phyloP scores from a whole-genome alignment of 2,329 filamentous ascomycete genomes.

The Lecanicillium sp. region DNA sequence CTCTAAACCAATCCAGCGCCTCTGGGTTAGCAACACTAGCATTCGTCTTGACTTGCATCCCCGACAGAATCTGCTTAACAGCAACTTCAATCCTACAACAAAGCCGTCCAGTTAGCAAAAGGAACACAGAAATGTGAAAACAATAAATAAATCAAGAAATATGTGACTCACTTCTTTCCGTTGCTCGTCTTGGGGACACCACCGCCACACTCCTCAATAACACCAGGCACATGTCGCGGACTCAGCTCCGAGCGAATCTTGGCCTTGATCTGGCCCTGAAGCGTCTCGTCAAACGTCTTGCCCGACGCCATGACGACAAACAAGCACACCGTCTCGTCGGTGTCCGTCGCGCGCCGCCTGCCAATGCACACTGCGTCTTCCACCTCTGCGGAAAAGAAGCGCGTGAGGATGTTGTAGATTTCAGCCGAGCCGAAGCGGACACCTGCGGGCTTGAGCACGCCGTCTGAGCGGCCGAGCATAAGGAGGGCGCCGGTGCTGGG shows the following conservation, averaged over 20 bases:
- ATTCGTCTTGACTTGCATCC: constrained; percentile 76
- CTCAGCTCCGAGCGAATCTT: constrained; percentile 72
- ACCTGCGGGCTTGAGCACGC: constrained; percentile 84
- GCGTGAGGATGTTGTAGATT: constrained; percentile 89
- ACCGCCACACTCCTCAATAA: constrained; percentile 68
- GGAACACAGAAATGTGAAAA: not conserved
- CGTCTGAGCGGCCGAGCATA: constrained; percentile 90
- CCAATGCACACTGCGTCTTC: constrained; percentile 87
- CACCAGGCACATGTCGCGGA: constrained; percentile 77
- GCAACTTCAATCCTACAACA: constrained; percentile 71
- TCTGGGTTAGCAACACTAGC: constrained; percentile 90
- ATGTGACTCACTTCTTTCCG: constrained; percentile 72
- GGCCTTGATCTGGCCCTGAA: constrained; percentile 56
- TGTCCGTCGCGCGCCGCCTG: constrained; percentile 59
- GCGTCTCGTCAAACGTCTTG: constrained; percentile 45
- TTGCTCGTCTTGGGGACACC: constrained; percentile 90
- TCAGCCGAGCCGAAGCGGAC: constrained; percentile 90
- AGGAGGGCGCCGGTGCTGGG: constrained; percentile 66
- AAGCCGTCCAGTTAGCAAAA: constrained; percentile 11
- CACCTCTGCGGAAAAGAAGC: constrained; percentile 69
- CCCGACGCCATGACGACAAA: constrained; percentile 71
- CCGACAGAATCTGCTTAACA: constrained; percentile 92
- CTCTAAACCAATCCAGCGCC: constrained; percentile 79
- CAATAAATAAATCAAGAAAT: no score
- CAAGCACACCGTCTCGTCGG: constrained; percentile 78